Evolutionary conservation across 2,329 filamentous ascomycete genomes (phyloP).

Genomic region (Verticillium zaregamsianum): DNA sequence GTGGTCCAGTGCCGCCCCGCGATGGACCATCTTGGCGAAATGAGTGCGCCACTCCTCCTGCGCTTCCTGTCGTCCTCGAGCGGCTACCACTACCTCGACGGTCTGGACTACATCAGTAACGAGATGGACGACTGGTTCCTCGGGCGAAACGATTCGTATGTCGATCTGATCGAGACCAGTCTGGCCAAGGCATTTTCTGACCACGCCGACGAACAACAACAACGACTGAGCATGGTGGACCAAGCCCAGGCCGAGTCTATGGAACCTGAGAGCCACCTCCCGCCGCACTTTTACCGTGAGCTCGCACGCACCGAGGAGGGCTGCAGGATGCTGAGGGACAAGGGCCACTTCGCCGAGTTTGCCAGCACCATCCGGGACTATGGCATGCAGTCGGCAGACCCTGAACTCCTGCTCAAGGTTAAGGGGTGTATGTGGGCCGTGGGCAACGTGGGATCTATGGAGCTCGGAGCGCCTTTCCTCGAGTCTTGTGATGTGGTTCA

Average conservation of each 20-base stretch:
- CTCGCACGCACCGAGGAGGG: constrained; percentile 89
- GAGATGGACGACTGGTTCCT: constrained; percentile 99
- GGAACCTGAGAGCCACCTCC: constrained; percentile 64
- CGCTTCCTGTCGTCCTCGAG: constrained; percentile 94
- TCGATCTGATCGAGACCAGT: constrained; percentile 91
- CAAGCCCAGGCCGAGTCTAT: constrained; percentile 53
- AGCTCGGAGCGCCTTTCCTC: constrained; percentile 89
- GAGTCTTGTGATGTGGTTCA: constrained; percentile 86
- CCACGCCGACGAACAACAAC: constrained; percentile 53
- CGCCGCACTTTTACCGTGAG: constrained; percentile 97
- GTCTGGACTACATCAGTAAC: constrained; percentile 95
- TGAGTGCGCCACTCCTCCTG: constrained; percentile 86
- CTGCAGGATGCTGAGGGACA: constrained; percentile 82
- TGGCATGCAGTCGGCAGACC: constrained; percentile 78
- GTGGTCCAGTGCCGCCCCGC: constrained; percentile 95
- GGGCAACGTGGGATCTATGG: constrained; percentile 97
- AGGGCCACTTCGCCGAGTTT: constrained; percentile 96
- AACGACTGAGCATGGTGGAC: constrained; percentile 55
- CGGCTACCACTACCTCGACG: constrained; percentile 95
- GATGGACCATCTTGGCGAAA: constrained; percentile 92
- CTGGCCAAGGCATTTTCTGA: constrained; percentile 80
- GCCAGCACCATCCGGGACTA: constrained; percentile 83
- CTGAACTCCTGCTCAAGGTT: constrained; percentile 83
- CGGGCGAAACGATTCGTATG: constrained; percentile 94
- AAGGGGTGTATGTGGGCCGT: constrained; percentile 98